These are phyloP conservation scores for Diaporthe australafricana DNA, from an alignment of 2,329 filamentous ascomycete species.

Conservation along the genomic window DNA sequence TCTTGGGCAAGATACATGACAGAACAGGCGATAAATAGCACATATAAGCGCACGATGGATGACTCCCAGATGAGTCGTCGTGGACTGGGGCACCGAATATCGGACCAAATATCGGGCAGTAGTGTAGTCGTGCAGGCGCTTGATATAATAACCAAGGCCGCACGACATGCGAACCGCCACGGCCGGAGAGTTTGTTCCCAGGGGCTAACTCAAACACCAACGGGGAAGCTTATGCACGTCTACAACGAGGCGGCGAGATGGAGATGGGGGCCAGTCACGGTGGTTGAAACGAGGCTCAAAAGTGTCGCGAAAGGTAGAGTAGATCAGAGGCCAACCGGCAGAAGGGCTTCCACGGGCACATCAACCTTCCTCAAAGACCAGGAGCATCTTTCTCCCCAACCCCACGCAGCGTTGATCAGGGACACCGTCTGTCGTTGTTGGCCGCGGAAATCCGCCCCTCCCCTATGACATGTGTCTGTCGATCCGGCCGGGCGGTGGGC, in stretches of 20 bases:
- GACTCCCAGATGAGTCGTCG: background rate
- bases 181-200: constrained; percentile 10
- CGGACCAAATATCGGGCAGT: background rate
- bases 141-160: background rate
- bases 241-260: background rate
- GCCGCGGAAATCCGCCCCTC: background rate
- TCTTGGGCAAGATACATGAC: background rate
- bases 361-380: background rate
- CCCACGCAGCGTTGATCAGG: background rate
- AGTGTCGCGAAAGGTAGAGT: constrained; percentile 6
- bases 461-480: background rate
- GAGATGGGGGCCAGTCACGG: too few relatives aligned
- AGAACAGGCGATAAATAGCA: too few relatives aligned
- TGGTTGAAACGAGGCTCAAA: constrained; percentile 9
- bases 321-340: background rate
- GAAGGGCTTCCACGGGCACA: background rate
- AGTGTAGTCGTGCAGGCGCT: background rate
- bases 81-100: background rate
- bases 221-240: background rate
- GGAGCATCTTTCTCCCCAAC: background rate
- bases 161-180: background rate
- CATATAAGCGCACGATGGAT: too few relatives aligned
- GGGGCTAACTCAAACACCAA: constrained; percentile 1
- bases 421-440: background rate
- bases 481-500: background rate